phyloP scores from a whole-genome alignment of 2,329 filamentous ascomycete species.

The Monilinia vaccinii-corymbosi region DNA sequence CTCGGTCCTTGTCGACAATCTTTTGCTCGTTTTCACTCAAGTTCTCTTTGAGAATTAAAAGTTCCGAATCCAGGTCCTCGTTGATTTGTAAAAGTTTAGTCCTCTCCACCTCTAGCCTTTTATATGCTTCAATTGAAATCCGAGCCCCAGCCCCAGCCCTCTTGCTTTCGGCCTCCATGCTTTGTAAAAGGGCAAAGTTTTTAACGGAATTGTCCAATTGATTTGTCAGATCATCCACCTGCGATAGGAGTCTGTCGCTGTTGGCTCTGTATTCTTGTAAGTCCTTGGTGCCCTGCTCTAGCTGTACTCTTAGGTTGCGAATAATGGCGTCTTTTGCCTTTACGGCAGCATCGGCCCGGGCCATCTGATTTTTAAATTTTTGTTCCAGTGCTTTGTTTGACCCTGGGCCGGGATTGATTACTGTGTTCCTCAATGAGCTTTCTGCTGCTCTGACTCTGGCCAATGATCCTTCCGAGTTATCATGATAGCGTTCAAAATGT shows the following conservation, averaged over 20 bases:
- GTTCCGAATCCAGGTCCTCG: neutral
- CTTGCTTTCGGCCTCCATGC: neutral
- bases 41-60: neutral
- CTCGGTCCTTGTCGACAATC: neutral
- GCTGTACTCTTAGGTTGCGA: neutral
- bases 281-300: neutral
- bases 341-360: neutral
- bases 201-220: neutral
- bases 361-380: neutral
- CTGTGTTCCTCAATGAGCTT: neutral
- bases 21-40: neutral
- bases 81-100: neutral
- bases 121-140: too few species aligned
- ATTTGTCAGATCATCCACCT: neutral
- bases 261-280: neutral
- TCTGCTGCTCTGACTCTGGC: neutral
- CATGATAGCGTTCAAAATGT: conserved; percentile 2
- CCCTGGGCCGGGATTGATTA: neutral
- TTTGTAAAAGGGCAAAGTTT: neutral
- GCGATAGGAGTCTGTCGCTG: neutral
- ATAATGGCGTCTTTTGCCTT: neutral
- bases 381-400: neutral
- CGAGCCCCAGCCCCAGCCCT: too few species aligned
- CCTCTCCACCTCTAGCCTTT: neutral
- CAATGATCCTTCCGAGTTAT: neutral